A percentile compares a stretch with the other conserved stretches of the same genome.
phyloP scores from a whole-genome alignment of 2,329 filamentous ascomycete species.

The Ilyonectria sp. region DNA sequence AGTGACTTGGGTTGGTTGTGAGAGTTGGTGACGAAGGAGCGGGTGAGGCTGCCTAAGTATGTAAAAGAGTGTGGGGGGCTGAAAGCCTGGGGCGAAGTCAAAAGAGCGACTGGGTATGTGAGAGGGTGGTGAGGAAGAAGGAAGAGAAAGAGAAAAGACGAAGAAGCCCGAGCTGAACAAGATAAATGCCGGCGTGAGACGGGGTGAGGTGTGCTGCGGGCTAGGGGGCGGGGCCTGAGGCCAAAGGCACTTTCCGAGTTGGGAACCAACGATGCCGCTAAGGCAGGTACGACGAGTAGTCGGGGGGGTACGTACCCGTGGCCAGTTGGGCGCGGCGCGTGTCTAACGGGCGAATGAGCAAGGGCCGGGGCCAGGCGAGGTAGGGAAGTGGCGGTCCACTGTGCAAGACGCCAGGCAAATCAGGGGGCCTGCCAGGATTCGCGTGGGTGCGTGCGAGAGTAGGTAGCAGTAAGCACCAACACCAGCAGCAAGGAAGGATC shows the following conservation, averaged over 20 bases:
- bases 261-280: slow-evolving; percentile 27
- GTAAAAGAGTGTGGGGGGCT: slow-evolving; percentile 53
- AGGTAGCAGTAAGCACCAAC: background rate
- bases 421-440: background rate
- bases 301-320: slow-evolving; percentile 16
- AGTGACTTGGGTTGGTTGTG: slow-evolving; percentile 35
- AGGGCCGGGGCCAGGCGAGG: slow-evolving; percentile 1
- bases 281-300: slow-evolving; percentile 32
- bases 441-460: background rate
- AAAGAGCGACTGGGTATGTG: slow-evolving; percentile 52
- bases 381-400: slow-evolving; percentile 2
- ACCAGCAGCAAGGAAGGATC: background rate
- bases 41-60: slow-evolving; percentile 36
- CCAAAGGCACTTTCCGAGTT: slow-evolving; percentile 29
- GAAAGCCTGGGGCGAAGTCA: slow-evolving; percentile 36
- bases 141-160: slow-evolving; percentile 33
- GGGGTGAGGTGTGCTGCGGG: slow-evolving; percentile 25
- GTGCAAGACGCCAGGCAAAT: slow-evolving; percentile 1
- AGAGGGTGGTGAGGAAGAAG: slow-evolving; percentile 41
- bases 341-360: slow-evolving; percentile 23
- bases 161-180: slow-evolving; percentile 35
- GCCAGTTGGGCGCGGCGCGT: slow-evolving; percentile 12
- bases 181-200: slow-evolving; percentile 46
- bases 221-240: slow-evolving; percentile 15
- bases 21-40: slow-evolving; percentile 35